Base-by-base conservation (phyloP, 805 yeast species). In the Candida arabinofermentans region DNA sequence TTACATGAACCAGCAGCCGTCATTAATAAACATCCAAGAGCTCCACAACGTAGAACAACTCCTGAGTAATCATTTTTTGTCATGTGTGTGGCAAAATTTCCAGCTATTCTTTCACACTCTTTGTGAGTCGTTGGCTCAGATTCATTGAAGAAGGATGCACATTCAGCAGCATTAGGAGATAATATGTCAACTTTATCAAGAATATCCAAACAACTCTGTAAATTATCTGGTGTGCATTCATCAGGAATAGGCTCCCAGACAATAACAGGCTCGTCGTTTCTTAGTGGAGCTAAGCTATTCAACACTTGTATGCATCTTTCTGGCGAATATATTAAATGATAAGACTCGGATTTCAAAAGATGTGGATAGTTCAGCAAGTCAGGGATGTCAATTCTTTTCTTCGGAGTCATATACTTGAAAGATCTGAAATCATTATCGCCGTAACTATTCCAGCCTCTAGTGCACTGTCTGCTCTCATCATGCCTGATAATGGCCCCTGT, bases 231-330 rank as follows among this genome's bases (percentile, higher is more conserved):
- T 0, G 54, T 59, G 58, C 96, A 86, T 17, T 74, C 74, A 44
- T 80, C 85, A 1, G 97, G 97, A 7, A 85, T 75, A 0, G 97
- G 96, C 61, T 90, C 98, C 81, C 89, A 91, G 0, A 85, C 73
- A 41, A 78, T 69, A 2, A 67, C 51, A n/a, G 79, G 76, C 45
- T 42, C 30, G 9, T 43, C 56, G 16, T 54, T 36, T 14, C 49
- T 39, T 9, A 46, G 27, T 23, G 40, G 12, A 33, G 40, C 33
- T 34, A 72, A 44, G 9, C 62, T 59, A 1, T 57, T 57, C 8
- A 81, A 51, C 24, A 84, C 72, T 14, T 70, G 73, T 4, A 54
- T 49, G 43, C 81, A 79, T 31, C 96, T 59, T 4, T 65, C 72
- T 1, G 90, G 80, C 0, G 91, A 78, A 53, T 95, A 86, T 16